Evolutionary conservation across 495 filamentous ascomycete genomes (phyloP), one percentile per base, ranked within the genome.

Genomic region (Xanthoparmelia taractica): DNA sequence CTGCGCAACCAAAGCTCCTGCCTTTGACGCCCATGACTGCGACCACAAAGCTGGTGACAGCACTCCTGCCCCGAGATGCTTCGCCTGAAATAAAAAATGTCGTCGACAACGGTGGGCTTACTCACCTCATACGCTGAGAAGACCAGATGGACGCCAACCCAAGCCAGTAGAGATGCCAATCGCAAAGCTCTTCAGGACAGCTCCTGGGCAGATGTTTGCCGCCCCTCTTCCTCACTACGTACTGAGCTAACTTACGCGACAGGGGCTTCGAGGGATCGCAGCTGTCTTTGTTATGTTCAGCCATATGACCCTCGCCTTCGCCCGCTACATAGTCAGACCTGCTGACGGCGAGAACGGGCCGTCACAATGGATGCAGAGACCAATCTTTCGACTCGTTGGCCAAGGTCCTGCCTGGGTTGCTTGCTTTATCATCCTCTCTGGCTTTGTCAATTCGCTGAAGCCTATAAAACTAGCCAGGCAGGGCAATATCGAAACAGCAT

Each of bases 391-490:
- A 58, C 75, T 85, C 27, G 73, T 81, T 29, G 74, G 74, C 54
- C 82, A 85, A 71, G 82, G 80, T 48, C 75, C 76, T 34, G 77
- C 82, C 54, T 81, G 82, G 60, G 81, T 85, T 20, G 74, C 80
- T n/a, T 78, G 82, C 38, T 85, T 85, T 54, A 61, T 72, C 50
- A 67, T 72, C 55, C 65, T 70, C 34, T 67, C 67, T 31, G 69
- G 65, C 59, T 69, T 68, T 58, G 64, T 68, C 58, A 69, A 70
- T 36, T 65, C 69, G 34, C 58, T 72, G n/a, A 71, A 70, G 41
- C 64, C 70, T 1, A 64, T 71, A 57, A 69, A 71, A 57, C 65
- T 69, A 17, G 61, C 63, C 8, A 41, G 65, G 60, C 37, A 57
- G 18, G 69, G 70, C 23, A 63, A 66, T 18, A 50, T 66, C 50